Evolutionary conservation across 2,329 filamentous ascomycete species (phyloP), one percentile per base, ranked within the genome.

Genomic region (Arthroderma uncinatum): DNA sequence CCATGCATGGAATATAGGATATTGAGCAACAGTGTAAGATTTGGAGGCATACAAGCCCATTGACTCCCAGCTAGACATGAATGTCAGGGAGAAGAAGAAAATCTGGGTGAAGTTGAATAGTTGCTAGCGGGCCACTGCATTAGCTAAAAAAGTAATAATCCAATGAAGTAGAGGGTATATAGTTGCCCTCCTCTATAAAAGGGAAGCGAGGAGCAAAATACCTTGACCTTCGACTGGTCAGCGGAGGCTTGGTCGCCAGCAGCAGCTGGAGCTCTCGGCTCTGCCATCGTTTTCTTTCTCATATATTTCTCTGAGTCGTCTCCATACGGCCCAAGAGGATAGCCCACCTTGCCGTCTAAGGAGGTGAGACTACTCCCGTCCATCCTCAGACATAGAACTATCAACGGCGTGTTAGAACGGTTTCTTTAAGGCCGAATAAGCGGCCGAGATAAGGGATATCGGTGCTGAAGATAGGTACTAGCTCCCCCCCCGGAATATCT

Each of bases 81-180:
- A 65, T 40, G 62, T 65, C 54, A 66, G 60, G 33, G 63, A 60
- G 57, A 66, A 65, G 52, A 65, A 64, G 59, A 66, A 64, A 30
- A 66, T 63, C 54, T 66, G 64, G 10, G 63, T 63, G 36, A 64
- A 65, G 59, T 60, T 64, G 59, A 66, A 66, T 19, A 65, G 55
- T 60, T 61, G 64, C 64, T 65, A 58, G 57, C 53, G 19, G 8
- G 12, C 23, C 5, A 55, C 53, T 50, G 33, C 33, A 34, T 53
- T 53, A 39, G 50, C 30, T 9, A n/a, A n/a, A n/a, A n/a, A n/a
- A 21, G 16, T 19, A 44, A 6, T n/a, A 7, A n/a, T 50, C 12
- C 9, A 8, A 2, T 2, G 16, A 25, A 47, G 21, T 50, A 10
- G 14, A 2, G 44, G 44, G 21, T 28, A 50, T 33, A 39, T 53